Percentiles rank a stretch among this genome's conserved stretches.
Conservation (phyloP, 768 basidiomycete genomes). For the Leccinum broughii region DNA sequence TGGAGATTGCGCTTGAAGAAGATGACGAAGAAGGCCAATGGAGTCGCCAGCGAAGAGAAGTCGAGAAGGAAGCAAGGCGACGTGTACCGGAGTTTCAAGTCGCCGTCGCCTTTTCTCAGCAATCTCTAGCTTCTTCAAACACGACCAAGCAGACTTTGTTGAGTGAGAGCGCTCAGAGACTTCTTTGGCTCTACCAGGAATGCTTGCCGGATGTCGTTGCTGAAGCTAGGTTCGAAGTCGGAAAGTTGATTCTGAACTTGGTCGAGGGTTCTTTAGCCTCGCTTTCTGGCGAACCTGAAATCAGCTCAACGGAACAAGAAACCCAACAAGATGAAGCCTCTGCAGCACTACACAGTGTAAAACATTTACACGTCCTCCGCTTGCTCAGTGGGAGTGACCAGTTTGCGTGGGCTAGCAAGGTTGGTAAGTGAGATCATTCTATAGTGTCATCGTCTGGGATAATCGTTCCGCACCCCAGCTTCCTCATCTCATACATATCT, state of each 20-base stretch:
- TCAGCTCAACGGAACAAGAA: slow-evolving; percentile 11
- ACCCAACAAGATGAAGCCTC: slow-evolving; percentile 17
- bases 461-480: slow-evolving; percentile 26
- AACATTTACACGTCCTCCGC: slow-evolving; percentile 76
- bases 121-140: slow-evolving; percentile 31
- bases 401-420: slow-evolving; percentile 76
- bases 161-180: slow-evolving; percentile 74
- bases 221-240: slow-evolving; percentile 84
- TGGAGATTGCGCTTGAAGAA: slow-evolving; percentile 59
- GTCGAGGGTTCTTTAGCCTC: slow-evolving; percentile 30
- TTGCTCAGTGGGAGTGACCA: slow-evolving; percentile 76
- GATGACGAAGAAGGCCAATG: slow-evolving; percentile 69
- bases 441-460: not conserved
- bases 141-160: slow-evolving; percentile 59
- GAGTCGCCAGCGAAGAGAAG: slow-evolving; percentile 60
- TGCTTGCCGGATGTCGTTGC: slow-evolving; percentile 71
- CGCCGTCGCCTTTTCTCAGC: slow-evolving; percentile 79
- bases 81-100: slow-evolving; percentile 88
- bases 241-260: slow-evolving; percentile 66
- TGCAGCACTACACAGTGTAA: slow-evolving; percentile 47
- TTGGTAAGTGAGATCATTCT: slow-evolving; percentile 47
- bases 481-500: slow-evolving; percentile 64
- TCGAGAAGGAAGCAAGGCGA: slow-evolving; percentile 73
- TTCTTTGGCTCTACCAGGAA: slow-evolving; percentile 85
- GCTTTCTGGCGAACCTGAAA: slow-evolving; percentile 13